Base-by-base conservation (phyloP, 192 early-diverging fungal genomes). In the Entomortierella chlamydospora region DNA sequence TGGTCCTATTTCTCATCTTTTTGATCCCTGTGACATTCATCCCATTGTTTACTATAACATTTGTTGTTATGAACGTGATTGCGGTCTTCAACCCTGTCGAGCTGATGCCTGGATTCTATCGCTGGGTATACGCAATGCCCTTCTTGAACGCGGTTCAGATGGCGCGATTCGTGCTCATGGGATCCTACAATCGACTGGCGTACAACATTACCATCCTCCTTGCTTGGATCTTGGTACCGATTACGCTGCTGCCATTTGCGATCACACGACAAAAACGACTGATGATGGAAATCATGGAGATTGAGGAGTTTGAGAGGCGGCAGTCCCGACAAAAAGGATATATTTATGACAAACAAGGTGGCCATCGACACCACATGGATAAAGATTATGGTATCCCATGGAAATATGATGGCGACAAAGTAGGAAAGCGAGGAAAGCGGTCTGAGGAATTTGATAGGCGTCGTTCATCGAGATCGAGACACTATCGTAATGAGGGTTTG, bases 121-220 rank as follows among this genome's bases (percentile, higher is more conserved):
- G 74, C 13, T 70, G 70, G 57, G 57, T 82, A 45, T 82, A 82
- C 22, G 72, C 81, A 26, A 72, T 84, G 66, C 86, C 86, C 1
- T 87, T 85, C 64, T 73, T 77, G 51, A 87, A 87, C 37, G 86
- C 81, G 9, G 68, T 83, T 4, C 78, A 78, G 47, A 71, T 85
- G n/a, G 68, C 65, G 13, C 65, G 79, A 0, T 76, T 70, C 49
- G 61, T 85, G 7, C 68, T 83, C 18, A 85, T 81, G 65, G 84
- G 83, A 29, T 80, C 69, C 1, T 84, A 82, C 47, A 77, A 83
- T 2, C 63, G 63, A 6, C 42, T 85, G 13, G 77, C 55, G 12
- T 67, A 65, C 50, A 84, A 84, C 26, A 15, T 85, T 12, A 79
- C 74, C 8, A 73, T 87, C 18, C 42, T 87, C 25, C 59, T 87